phyloP scores from a whole-genome alignment of 106 monocot genomes.

The Platanthera zijinensis region DNA sequence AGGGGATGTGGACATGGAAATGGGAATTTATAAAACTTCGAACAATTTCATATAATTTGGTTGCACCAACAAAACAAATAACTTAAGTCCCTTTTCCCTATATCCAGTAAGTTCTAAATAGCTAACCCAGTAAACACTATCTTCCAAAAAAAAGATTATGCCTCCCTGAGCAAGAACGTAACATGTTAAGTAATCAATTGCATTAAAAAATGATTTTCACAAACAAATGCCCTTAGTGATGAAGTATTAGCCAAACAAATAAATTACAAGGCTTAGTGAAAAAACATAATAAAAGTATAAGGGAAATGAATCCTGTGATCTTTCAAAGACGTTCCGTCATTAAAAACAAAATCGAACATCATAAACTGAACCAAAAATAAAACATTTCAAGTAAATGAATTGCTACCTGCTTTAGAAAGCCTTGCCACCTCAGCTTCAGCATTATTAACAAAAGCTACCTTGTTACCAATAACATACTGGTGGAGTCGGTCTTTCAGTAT shows the following conservation, averaged over 20 bases:
- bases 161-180: neutral
- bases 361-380: neutral
- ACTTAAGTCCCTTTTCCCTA: no score
- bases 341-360: neutral
- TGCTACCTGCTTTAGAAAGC: conserved; percentile 81
- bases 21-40: no score
- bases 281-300: neutral
- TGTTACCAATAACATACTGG: conserved; percentile 67
- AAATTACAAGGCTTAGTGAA: neutral
- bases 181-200: neutral
- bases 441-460: conserved; percentile 46
- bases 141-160: no score
- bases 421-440: conserved; percentile 77
- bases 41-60: no score
- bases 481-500: conserved; percentile 63
- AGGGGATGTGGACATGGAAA: no score
- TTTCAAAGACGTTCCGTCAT: neutral
- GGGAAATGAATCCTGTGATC: neutral
- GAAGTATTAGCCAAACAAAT: neutral
- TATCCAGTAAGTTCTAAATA: no score
- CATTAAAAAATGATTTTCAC: neutral
- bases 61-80: no score
- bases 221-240: neutral
- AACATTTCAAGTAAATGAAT: neutral
- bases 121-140: no score